Evolutionary conservation across 768 basidiomycete genomes (phyloP), one percentile per base, ranked within the genome.

Genomic region (Cubamyces sp.): DNA sequence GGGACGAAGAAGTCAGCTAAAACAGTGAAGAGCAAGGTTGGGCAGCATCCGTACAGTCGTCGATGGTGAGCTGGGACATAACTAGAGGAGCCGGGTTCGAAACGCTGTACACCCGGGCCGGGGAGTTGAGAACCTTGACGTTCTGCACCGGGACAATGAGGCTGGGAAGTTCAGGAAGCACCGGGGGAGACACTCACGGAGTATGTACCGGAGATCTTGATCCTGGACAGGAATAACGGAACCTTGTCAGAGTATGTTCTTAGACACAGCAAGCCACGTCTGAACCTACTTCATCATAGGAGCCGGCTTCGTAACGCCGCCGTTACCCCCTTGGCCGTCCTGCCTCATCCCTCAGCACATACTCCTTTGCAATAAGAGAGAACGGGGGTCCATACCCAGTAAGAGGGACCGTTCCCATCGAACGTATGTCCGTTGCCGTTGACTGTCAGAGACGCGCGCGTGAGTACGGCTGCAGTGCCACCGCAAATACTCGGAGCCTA

Each of bases 31-130:
- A 46, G n/a, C 52, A 23, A 28, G 8, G 16, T 16, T n/a, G 14
- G 12, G 12, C 14, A 8, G 23, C n/a, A 28, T 5, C 68, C 81
- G 64, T 50, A 87, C 87, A 84, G 62, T 88, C 76, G 62, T 88
- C 85, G 57, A 89, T 78, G 18, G 69, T 79, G 25, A 84, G 69
- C 41, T 74, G 70, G 1, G 79, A 77, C 69, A 90, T 81, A 16
- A 77, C 68, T 40, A 61, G 50, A 39, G 61, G 41, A 15, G 48
- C 66, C 23, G 56, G 28, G 68, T 74, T 75, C 19, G 49, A 62
- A 45, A 79, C 62, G 30, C 73, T 52, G 65, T 76, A 74, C 46
- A 63, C 64, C 5, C 72, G 74, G n/a, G 66, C 66, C 8, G 82
- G 81, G 9, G 77, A 74, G 67, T 82, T 81, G 28, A 77, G 46